Evolutionary conservation across 805 yeast species (phyloP).

Genomic region (Yamadazyma phyllophila): DNA sequence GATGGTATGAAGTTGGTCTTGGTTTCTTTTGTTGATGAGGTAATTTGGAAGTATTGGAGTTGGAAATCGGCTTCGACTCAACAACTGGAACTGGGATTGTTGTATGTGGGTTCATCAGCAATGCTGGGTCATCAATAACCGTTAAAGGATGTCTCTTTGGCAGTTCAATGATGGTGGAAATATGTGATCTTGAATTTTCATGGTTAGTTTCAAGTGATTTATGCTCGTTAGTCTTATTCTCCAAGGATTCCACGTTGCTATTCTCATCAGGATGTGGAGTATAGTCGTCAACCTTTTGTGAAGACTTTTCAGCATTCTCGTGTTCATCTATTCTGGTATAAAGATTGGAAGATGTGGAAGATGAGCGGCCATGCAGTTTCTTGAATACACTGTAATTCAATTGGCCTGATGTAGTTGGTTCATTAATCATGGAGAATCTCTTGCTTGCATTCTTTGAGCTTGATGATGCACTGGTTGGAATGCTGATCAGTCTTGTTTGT

Average conservation of each 20-base stretch:
- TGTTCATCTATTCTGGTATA: background rate
- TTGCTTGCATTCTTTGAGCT: slow-evolving; percentile 26
- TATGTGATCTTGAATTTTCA: background rate
- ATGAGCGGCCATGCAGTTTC: slow-evolving; percentile 31
- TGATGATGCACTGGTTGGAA: slow-evolving; percentile 7
- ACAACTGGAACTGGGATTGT: slow-evolving; percentile 9
- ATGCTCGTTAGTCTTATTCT: too few species aligned
- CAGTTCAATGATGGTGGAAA: slow-evolving; percentile 16
- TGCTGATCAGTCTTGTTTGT: slow-evolving; percentile 13
- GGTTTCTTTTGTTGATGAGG: slow-evolving; percentile 57
- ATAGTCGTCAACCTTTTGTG: background rate
- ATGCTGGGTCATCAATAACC: slow-evolving; percentile 7
- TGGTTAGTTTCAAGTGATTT: too few species aligned
- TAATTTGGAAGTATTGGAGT: slow-evolving; percentile 29
- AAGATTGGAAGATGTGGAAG: slow-evolving; percentile 19
- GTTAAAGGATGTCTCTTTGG: slow-evolving; percentile 16
- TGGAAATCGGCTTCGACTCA: background rate
- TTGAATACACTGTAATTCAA: slow-evolving; percentile 23
- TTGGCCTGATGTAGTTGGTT: slow-evolving; percentile 35
- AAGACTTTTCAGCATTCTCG: background rate
- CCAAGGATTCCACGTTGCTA: background rate
- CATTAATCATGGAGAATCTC: slow-evolving; percentile 45
- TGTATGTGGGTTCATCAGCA: slow-evolving; percentile 2
- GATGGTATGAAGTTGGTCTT: slow-evolving; percentile 84
- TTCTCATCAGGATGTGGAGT: background rate